Percentiles rank a stretch among this genome's conserved stretches.
These are phyloP conservation scores for Paspalum notatum DNA, from an alignment of 176 grass and related monocot genomes.

Conservation along the genomic window DNA sequence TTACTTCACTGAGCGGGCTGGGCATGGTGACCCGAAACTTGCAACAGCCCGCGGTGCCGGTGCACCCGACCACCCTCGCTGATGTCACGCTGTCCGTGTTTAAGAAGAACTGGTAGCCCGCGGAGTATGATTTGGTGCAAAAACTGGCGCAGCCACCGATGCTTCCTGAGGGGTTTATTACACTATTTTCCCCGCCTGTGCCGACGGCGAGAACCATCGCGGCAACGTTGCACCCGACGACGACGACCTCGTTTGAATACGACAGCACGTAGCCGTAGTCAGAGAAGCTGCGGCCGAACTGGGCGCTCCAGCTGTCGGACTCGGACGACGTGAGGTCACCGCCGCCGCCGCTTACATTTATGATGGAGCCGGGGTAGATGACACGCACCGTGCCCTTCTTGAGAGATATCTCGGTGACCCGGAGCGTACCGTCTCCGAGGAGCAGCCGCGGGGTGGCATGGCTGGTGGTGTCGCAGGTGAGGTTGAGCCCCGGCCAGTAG, in stretches of 20 bases:
- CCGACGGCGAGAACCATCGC: background rate
- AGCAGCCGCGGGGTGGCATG: background rate
- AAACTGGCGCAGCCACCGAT: background rate
- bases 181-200: no score
- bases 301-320: background rate
- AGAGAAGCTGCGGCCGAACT: background rate
- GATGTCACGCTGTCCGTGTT: no score
- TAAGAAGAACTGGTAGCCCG: background rate
- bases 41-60: background rate
- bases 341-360: background rate
- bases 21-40: background rate
- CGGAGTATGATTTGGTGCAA: background rate
- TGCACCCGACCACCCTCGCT: no score
- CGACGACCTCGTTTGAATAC: background rate
- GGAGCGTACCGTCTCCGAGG: conserved; percentile 23
- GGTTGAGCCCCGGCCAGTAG: background rate
- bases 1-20: background rate
- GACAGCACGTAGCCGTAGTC: background rate
- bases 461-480: background rate
- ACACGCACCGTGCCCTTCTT: background rate
- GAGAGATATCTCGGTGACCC: conserved; percentile 29
- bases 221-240: background rate
- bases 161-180: no score
- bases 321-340: no score
- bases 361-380: background rate